These are phyloP conservation scores for Carpinus fangiana DNA, from an alignment of 306 rosid genomes.

Conservation along the genomic window DNA sequence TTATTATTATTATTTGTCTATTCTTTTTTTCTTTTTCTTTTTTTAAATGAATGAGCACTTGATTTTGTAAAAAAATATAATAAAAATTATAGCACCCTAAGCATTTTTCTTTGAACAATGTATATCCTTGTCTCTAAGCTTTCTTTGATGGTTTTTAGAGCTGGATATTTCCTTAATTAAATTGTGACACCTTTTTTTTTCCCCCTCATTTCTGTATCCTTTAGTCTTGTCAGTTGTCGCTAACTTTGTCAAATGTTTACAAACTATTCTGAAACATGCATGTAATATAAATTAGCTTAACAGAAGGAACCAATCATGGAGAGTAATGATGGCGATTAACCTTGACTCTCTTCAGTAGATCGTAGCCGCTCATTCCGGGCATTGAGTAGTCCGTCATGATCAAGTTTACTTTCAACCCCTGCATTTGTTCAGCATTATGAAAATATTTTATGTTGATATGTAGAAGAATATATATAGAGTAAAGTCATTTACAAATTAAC, in stretches of 20 bases:
- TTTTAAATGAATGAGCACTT: too few species aligned
- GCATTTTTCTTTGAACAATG: too few species aligned
- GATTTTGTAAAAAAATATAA: too few species aligned
- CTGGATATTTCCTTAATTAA: background rate
- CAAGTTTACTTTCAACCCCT: conserved; percentile 87
- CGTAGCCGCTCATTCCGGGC: conserved; percentile 99
- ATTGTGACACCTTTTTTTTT: background rate
- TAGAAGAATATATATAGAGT: background rate
- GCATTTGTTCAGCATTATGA: conserved; percentile 25
- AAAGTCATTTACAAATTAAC: too few species aligned
- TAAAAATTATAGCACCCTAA: too few species aligned
- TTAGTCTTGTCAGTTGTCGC: background rate
- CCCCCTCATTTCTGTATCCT: background rate
- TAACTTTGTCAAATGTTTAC: background rate
- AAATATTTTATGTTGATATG: background rate
- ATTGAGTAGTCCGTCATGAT: conserved; percentile 99
- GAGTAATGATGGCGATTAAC: conserved; percentile 40
- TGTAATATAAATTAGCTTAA: background rate
- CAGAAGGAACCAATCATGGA: conserved; percentile 13
- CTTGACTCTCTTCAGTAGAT: conserved; percentile 90
- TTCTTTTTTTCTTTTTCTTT: too few species aligned
- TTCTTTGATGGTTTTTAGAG: background rate
- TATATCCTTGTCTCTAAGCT: background rate
- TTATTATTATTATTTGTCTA: too few species aligned
- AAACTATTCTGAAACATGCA: background rate